phyloP scores from a whole-genome alignment of 257 asterid species.

The Primulina huaijiensis region DNA sequence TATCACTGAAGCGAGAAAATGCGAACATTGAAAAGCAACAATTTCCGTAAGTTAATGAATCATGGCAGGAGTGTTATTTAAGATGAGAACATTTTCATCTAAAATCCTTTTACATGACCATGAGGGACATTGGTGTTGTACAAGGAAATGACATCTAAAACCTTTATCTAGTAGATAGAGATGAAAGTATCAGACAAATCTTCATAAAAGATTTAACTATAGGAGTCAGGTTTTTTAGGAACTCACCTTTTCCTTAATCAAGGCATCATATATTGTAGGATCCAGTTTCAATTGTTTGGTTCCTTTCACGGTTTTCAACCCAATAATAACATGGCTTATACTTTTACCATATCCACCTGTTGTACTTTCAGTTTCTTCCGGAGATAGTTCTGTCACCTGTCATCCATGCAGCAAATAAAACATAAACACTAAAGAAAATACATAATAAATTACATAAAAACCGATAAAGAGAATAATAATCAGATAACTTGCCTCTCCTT shows the following conservation, averaged over 20 bases:
- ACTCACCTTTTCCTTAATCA: slow-evolving; percentile 83
- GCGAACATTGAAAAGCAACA: slow-evolving; percentile 1
- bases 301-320: slow-evolving; percentile 90
- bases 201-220: background rate
- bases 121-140: background rate
- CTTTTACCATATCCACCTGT: slow-evolving; percentile 96
- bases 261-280: slow-evolving; percentile 90
- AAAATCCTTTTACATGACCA: slow-evolving; percentile 5
- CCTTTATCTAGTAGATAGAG: background rate
- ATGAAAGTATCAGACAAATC: background rate
- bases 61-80: background rate
- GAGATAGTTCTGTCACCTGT: slow-evolving; percentile 93
- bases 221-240: background rate
- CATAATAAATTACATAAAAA: background rate
- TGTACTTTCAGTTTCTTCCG: slow-evolving; percentile 88
- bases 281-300: slow-evolving; percentile 93
- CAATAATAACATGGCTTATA: slow-evolving; percentile 91
- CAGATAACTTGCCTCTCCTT: slow-evolving; percentile 72
- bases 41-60: background rate
- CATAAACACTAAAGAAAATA: slow-evolving; percentile 1
- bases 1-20: slow-evolving; percentile 21
- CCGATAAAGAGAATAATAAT: background rate
- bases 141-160: background rate
- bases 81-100: slow-evolving; percentile 12
- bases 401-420: slow-evolving; percentile 18